Evolutionary conservation across 441 rosid species (phyloP).

Genomic region (Corymbia citriodora): DNA sequence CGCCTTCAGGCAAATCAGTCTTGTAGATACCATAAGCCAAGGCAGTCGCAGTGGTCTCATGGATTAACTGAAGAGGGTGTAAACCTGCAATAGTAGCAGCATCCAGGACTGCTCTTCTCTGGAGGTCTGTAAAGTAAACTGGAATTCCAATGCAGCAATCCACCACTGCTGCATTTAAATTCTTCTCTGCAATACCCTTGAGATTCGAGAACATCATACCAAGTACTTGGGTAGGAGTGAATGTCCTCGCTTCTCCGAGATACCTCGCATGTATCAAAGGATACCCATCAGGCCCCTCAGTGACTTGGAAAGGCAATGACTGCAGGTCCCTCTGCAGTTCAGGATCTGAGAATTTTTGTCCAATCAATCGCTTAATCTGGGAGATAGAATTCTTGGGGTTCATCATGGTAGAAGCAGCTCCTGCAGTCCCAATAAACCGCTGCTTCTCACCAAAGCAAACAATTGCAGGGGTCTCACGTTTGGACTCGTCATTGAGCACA

Average conservation of each 20-base stretch:
- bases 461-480: conserved; percentile 94
- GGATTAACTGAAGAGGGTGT: conserved; percentile 77
- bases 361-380: conserved; percentile 83
- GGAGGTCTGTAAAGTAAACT: conserved; percentile 86
- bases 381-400: conserved; percentile 92
- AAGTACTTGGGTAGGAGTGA: conserved; percentile 85
- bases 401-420: conserved; percentile 92
- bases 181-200: conserved; percentile 84
- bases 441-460: conserved; percentile 98
- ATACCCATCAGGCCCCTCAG: conserved; percentile 82
- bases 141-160: conserved; percentile 99
- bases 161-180: conserved; percentile 75
- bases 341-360: conserved; percentile 80
- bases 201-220: conserved; percentile 85
- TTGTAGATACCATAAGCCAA: conserved; percentile 96
- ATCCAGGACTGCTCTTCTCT: conserved; percentile 91
- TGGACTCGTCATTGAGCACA: conserved; percentile 94
- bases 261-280: conserved; percentile 85
- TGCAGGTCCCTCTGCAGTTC: conserved; percentile 85
- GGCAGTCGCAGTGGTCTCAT: conserved; percentile 95
- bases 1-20: conserved; percentile 89
- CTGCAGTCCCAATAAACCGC: conserved; percentile 95
- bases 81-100: conserved; percentile 96
- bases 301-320: conserved; percentile 60
- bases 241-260: conserved; percentile 68